These are phyloP conservation scores for Microsporum audouinii DNA, from an alignment of 2,329 filamentous ascomycete species.

Conservation along the genomic window DNA sequence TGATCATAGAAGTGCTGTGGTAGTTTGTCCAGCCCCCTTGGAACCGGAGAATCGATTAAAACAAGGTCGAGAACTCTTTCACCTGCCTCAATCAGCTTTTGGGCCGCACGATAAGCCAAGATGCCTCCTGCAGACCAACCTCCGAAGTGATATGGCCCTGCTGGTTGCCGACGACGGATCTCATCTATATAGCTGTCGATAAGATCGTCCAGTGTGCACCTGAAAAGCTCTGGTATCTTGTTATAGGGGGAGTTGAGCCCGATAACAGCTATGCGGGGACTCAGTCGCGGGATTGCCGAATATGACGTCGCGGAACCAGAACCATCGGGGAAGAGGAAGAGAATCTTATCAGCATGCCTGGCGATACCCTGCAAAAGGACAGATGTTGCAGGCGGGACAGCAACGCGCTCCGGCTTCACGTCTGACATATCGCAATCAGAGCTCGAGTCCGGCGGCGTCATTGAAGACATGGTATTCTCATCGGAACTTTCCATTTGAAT, in stretches of 20 bases:
- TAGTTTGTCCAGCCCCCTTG: conserved; percentile 54
- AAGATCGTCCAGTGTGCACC: conserved; percentile 54
- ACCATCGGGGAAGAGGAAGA: conserved; percentile 42
- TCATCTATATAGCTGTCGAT: conserved; percentile 55
- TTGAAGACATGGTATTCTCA: not conserved
- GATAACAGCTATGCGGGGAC: conserved; percentile 38
- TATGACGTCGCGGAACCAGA: conserved; percentile 38
- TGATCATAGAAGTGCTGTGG: conserved; percentile 44
- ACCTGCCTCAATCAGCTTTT: conserved; percentile 38
- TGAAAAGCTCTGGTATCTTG: conserved; percentile 55
- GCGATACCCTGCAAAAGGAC: conserved; percentile 38
- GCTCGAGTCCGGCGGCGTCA: not conserved
- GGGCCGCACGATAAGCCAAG: conserved; percentile 42
- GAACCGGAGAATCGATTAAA: conserved; percentile 44
- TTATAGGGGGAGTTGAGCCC: conserved; percentile 60
- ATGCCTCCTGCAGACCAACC: conserved; percentile 48
- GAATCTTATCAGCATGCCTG: conserved; percentile 18
- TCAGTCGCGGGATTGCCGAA: conserved; percentile 28
- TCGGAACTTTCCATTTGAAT: not conserved
- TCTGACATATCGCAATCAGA: not conserved
- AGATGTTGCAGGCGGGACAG: conserved; percentile 17
- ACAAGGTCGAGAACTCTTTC: conserved; percentile 42
- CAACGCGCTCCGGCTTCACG: not conserved
- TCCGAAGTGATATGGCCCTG: conserved; percentile 47
- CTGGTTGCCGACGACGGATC: conserved; percentile 58